phyloP scores from a whole-genome alignment of 1,284 basidiomycete species.

The Irpex sp. region DNA sequence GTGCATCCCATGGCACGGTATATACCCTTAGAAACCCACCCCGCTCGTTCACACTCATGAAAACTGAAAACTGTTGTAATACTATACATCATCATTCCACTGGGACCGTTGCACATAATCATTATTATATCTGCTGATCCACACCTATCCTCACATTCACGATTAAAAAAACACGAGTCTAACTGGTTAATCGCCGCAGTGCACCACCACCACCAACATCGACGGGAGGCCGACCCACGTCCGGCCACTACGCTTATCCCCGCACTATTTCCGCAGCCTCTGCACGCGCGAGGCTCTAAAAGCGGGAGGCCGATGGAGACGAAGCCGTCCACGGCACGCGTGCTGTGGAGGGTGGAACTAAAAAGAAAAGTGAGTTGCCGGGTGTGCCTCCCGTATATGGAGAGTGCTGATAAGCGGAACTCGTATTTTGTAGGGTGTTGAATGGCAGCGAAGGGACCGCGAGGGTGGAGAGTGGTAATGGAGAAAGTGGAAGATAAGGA shows the following conservation, averaged over 20 bases:
- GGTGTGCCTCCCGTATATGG: neutral
- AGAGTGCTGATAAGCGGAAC: neutral
- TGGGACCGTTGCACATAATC: neutral
- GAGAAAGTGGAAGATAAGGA: neutral
- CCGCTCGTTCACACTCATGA: neutral
- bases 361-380: neutral
- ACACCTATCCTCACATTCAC: neutral
- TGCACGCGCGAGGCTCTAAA: constrained; percentile 15
- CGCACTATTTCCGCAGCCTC: constrained; percentile 20
- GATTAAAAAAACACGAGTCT: neutral
- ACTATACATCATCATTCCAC: constrained; percentile 4
- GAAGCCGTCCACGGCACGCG: neutral
- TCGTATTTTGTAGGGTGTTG: neutral
- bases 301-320: neutral
- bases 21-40: constrained; percentile 12
- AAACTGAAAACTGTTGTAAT: constrained; percentile 4
- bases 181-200: constrained; percentile 3
- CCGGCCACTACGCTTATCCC: constrained; percentile 6
- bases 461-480: neutral
- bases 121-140: too few species aligned
- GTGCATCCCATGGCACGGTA: constrained; percentile 15
- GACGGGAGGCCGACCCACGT: constrained; percentile 5
- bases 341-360: neutral
- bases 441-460: neutral
- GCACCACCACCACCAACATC: constrained; percentile 4